Evolutionary conservation across 2,329 filamentous ascomycete species (phyloP).

Genomic region (Aureobasidium vineae): DNA sequence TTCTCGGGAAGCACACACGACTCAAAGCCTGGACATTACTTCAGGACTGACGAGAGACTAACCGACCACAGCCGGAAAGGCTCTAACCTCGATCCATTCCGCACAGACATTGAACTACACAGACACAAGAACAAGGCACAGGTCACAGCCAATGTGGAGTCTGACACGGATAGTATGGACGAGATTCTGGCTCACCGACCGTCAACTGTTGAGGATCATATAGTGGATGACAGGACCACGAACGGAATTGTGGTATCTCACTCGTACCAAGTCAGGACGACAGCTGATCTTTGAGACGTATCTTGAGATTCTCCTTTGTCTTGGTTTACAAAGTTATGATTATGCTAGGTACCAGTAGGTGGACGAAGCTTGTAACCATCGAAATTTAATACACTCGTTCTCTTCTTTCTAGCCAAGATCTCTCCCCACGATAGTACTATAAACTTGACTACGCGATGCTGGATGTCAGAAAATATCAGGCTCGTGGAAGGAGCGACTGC

Average conservation of each 20-base stretch:
- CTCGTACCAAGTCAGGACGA: slow-evolving; percentile 14
- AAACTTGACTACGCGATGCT: too few species aligned
- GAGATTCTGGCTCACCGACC: slow-evolving; percentile 10
- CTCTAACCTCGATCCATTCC: slow-evolving; percentile 1
- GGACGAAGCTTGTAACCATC: not conserved
- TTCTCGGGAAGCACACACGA: slow-evolving; percentile 10
- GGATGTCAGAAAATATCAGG: too few species aligned
- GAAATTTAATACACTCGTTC: not conserved
- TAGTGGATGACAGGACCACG: not conserved
- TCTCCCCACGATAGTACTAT: too few species aligned
- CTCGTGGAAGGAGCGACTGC: not conserved
- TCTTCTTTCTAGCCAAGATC: not conserved
- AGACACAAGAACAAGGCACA: slow-evolving; percentile 16
- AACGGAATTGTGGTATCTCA: slow-evolving; percentile 10
- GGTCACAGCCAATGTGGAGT: slow-evolving; percentile 20
- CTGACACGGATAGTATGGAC: slow-evolving; percentile 17
- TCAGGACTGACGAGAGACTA: not conserved
- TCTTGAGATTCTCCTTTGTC: not conserved
- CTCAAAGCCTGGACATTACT: slow-evolving; percentile 16
- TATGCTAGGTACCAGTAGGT: not conserved
- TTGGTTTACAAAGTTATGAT: not conserved
- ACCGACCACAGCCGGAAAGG: not conserved
- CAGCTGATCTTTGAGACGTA: not conserved
- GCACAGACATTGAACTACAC: slow-evolving; percentile 1
- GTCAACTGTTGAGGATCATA: not conserved